Evolutionary conservation across 2,329 filamentous ascomycete genomes (phyloP), one percentile per base, ranked within the genome.

Genomic region (Cladosporium sp.): DNA sequence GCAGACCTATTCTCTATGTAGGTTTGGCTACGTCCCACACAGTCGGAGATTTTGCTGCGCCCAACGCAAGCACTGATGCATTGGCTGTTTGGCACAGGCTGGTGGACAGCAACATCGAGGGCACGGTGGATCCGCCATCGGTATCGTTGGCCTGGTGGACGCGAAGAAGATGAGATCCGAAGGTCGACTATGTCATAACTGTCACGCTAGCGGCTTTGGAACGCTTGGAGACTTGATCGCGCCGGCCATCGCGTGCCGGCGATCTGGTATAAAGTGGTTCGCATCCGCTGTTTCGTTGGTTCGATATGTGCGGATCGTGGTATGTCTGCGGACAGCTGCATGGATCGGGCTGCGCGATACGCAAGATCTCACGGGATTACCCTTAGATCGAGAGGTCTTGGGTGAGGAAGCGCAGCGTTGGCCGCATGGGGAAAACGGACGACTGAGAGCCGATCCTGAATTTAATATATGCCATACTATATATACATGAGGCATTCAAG

Each of bases 161-260:
- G 32, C 60, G 4, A 46, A 62, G 26, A 63, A 0, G 30, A 36
- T n/a, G 60, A 23, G 48, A 54, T 63, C 34, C 18, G 32, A 10
- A 54, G 60, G 49, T 54, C 49, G 21, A 46, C 60, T 18, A 63
- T 63, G 60, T 63, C 60, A 63, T 63, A 43, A n/a, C 60, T 56
- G 32, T 43, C 60, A 54, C 13, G 25, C 49, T 56, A 51, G 30
- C 54, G n/a, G 34, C 60, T 56, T 56, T 63, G 13, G 51, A 54
- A 56, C 49, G 25, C 54, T 63, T 49, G 48, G 34, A 63, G 60
- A 63, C 49, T 54, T 46, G 49, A 63, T 54, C 46, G 59, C 59
- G 32, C 25, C 13, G 39, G 59, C 28, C 48, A 18, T 62, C 49
- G 23, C 60, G 46, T 56, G 34, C 32, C 49, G 54, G 30, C 60